Base-by-base conservation (phyloP, 768 basidiomycete species). In the Amanita inopinata region DNA sequence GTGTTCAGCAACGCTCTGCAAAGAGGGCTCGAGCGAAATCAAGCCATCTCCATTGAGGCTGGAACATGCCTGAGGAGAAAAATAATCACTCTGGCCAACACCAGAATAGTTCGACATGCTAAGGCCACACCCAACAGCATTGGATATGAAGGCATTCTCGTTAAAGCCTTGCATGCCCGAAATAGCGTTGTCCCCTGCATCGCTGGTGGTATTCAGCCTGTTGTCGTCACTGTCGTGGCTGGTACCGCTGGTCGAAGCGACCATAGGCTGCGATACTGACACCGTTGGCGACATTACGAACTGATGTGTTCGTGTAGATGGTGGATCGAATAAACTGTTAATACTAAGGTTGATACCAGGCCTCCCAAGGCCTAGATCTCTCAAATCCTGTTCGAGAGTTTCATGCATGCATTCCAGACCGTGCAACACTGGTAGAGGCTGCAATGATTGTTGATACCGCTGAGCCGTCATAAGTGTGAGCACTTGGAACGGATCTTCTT, bases 351-450 rank as follows among this genome's bases (percentile, higher is more conserved):
- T 37, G 23, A 25, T 44, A 19, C 24, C 35, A 27, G 33, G 14
- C 14, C 22, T 31, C 11, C 43, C 35, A 20, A 51, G 33, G 14
- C 47, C 54, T 20, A 64, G 57, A 19, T 71, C 65, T 41, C 64
- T 64, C 63, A 78, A 57, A 49, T 80, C 78, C 33, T 73, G 69
- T 45, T 69, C 67, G 46, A 83, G 72, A 11, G 65, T 66, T 2
- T 73, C 69, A 49, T 78, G 74, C 47, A 74, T 60, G 41, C 51
- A 49, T 38, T 55, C 45, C 27, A 45, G 34, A 45, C 17, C 33
- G 10, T 46, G 40, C 10, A 36, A 32, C 37, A 22, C 12, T 4
- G 40, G 15, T 9, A 8, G 47, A 10, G 3, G 33, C 19, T 41
- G 38, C 35, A 10, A 33, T 18, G 30, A 31, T 45, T 37, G 53